Percentiles rank a stretch among this genome's conserved stretches.
Evolutionary conservation across 1,284 basidiomycete genomes (phyloP).

Genomic region (Ustilago lituana): DNA sequence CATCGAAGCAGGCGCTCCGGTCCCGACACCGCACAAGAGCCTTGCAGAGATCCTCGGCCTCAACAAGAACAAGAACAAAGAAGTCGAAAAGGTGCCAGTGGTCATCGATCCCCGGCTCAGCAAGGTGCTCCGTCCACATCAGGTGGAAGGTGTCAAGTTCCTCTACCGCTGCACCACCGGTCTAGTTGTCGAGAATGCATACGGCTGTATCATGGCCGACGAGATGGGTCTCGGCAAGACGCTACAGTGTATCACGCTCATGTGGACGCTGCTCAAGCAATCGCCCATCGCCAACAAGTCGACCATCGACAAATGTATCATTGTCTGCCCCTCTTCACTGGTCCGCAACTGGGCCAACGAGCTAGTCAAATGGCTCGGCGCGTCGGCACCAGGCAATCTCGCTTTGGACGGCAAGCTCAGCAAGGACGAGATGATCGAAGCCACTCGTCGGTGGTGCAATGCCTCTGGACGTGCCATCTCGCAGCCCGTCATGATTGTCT

Average conservation of each 20-base stretch:
- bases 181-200: slow-evolving; percentile 88
- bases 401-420: slow-evolving; percentile 64
- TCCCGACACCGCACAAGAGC: slow-evolving; percentile 83
- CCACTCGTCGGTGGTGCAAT: slow-evolving; percentile 63
- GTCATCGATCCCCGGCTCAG: slow-evolving; percentile 91
- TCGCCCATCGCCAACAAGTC: slow-evolving; percentile 86
- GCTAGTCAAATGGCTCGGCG: slow-evolving; percentile 70
- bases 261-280: slow-evolving; percentile 98
- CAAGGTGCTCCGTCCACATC: slow-evolving; percentile 71
- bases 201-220: slow-evolving; percentile 99
- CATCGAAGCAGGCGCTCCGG: slow-evolving; percentile 30
- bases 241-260: slow-evolving; percentile 91
- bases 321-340: slow-evolving; percentile 94
- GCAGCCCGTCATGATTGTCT: slow-evolving; percentile 89
- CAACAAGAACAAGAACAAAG: slow-evolving; percentile 50
- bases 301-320: slow-evolving; percentile 96
- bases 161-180: slow-evolving; percentile 95
- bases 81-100: slow-evolving; percentile 84
- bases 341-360: slow-evolving; percentile 99
- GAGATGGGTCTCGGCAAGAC: slow-evolving; percentile 94
- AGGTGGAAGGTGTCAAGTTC: slow-evolving; percentile 84
- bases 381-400: slow-evolving; percentile 58
- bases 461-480: slow-evolving; percentile 58
- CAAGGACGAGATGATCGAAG: slow-evolving; percentile 64
- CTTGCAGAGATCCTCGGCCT: slow-evolving; percentile 82